Base-by-base conservation (phyloP, 1,284 basidiomycete species). In the Cryptococcus sp. region DNA sequence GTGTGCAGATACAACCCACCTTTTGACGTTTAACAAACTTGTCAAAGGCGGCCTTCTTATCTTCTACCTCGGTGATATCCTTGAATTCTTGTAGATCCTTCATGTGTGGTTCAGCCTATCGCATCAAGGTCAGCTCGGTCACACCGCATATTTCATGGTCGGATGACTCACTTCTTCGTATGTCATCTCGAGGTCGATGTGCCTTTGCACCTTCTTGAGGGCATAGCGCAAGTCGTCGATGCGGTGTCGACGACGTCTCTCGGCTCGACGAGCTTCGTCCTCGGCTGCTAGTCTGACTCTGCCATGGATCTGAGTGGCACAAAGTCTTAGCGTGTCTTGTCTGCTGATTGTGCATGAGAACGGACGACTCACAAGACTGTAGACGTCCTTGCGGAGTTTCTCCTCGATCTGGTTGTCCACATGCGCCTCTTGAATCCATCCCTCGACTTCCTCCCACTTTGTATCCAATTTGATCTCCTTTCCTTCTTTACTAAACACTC, bases 191-290 rank as follows among this genome's bases (percentile, higher is more conserved):
- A 92, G 70, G 63, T 93, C 89, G 46, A 95, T 78, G 0, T 89
- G 84, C 39, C 93, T 88, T 0, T 89, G 78, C 5, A 95, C 81
- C 71, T 95, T 94, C 79, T 91, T 93, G 63, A 98, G 83, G 0
- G 93, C 96, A 76, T 98, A 97, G 3, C 96, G 88, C 39, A 99
- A 82, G 71, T 99, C 96, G 73, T 99, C 95, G 70, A 96, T 91
- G 57, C 90, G 80, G 75, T 96, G 90, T 22, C 95, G 84, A 61
- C 88, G 85, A 68, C 85, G 87, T 48, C 93, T 84, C 77, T 99
- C 96, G 0, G 87, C 81, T 23, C 89, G 83, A 16, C 90, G 84
- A 64, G 83, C 86, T 76, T 91, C 93, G 25, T 92, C 93, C 23
- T 88, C 86, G 42, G 87, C 84, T 58, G 86, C 86, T 75, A 88